These are phyloP conservation scores for Serendipita sp. DNA, from an alignment of 768 basidiomycete species.

Conservation along the genomic window DNA sequence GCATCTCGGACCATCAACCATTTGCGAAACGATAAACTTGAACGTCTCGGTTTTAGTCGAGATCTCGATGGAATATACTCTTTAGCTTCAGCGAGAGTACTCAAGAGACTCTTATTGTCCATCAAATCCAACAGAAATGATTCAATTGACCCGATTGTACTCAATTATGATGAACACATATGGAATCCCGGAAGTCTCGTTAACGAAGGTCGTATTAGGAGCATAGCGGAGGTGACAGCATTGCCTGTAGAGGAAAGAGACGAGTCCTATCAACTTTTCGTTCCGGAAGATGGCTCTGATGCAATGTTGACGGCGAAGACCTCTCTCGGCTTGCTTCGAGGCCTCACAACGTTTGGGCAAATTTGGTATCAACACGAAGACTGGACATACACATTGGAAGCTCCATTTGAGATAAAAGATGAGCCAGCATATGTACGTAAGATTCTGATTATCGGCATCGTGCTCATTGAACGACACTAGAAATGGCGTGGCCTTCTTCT, in stretches of 20 bases:
- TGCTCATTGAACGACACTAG: background rate
- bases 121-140: conserved; percentile 18
- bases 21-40: conserved; percentile 39
- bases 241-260: conserved; percentile 33
- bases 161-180: background rate
- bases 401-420: conserved; percentile 45
- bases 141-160: background rate
- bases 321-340: conserved; percentile 51
- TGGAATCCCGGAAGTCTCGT: background rate
- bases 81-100: conserved; percentile 25
- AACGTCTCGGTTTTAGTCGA: conserved; percentile 42
- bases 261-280: conserved; percentile 43
- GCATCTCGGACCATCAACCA: conserved; percentile 30
- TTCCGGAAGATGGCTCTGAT: conserved; percentile 38
- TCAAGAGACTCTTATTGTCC: conserved; percentile 31
- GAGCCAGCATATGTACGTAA: conserved; percentile 42
- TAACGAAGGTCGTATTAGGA: conserved; percentile 14
- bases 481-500: conserved; percentile 51
- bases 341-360: conserved; percentile 62
- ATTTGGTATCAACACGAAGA: conserved; percentile 34
- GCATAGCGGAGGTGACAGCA: conserved; percentile 40
- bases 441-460: conserved; percentile 14
- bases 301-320: conserved; percentile 45
- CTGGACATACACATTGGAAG: conserved; percentile 36
- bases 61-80: conserved; percentile 31